Evolutionary conservation across 352 stramenopile genomes (phyloP), one percentile per base, ranked within the genome.

Genomic region (Phytophthora fragariae): DNA sequence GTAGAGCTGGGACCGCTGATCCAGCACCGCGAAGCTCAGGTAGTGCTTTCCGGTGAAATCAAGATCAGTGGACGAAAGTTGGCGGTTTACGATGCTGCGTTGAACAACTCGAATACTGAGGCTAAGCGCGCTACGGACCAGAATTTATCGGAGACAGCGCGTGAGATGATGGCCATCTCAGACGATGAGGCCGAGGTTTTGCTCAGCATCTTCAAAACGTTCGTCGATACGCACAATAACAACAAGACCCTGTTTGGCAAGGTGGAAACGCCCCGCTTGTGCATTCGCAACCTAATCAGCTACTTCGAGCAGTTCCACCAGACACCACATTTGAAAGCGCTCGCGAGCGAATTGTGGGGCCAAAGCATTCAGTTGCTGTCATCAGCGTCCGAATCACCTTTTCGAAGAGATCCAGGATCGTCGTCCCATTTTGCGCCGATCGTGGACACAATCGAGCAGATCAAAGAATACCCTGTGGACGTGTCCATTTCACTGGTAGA

Each of bases 381-480:
- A 8, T 46, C 62, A 5, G 57, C 62, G 21, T 78, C 64, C 2
- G 62, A 75, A 14, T 82, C 72, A n/a, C 81, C 72, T 17, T 69
- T 57, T 35, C 57, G 57, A 44, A 57, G 49, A 59, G 60, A 61
- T 7, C 52, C 44, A 50, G 60, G 47, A 39, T 31, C n/a, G 17
- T 46, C 64, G 17, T 61, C 58, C 2, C 68, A 65, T 17, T 83
- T 90, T 52, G 47, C 65, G 5, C 59, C 65, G 10, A 65, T 92
- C 12, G 65, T 90, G 27, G 63, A 73, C 10, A 86, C 77, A 21
- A 63, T 94, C 12, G 85, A 86, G 33, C 77, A 89, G n/a, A 68
- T 94, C 7, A 81, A 90, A 50, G 77, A 84, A 31, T 94, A 89
- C 49, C 87, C 85, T 2, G 87, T 94, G 17, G 80, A 94, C 31